Percentiles rank a stretch among this genome's conserved stretches.
Evolutionary conservation across 495 filamentous ascomycete species (phyloP).

Genomic region (Xeromyces bisporus): DNA sequence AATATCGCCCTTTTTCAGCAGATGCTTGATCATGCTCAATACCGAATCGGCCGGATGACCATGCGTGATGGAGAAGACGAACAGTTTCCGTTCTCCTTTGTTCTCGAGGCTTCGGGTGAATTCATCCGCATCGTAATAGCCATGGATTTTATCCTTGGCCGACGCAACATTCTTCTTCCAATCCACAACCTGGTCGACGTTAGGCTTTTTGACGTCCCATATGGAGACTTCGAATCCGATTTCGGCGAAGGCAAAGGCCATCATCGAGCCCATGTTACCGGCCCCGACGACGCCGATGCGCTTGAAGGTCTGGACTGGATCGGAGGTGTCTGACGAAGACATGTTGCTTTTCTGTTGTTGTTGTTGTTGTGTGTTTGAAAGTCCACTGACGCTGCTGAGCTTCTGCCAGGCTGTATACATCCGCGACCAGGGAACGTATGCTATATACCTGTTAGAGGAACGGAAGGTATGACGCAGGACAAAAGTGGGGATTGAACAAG

Average conservation of each 20-base stretch:
- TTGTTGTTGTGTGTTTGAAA: no score
- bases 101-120: slow-evolving; percentile 24
- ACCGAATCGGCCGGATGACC: slow-evolving; percentile 51
- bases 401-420: no score
- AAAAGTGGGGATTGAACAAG: no score
- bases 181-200: slow-evolving; percentile 25
- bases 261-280: slow-evolving; percentile 49
- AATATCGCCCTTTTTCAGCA: slow-evolving; percentile 45
- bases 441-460: no score
- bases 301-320: slow-evolving; percentile 15
- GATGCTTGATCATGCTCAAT: slow-evolving; percentile 37
- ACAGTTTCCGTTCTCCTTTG: slow-evolving; percentile 23
- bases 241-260: slow-evolving; percentile 50
- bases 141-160: slow-evolving; percentile 17
- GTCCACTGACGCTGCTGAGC: no score
- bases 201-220: slow-evolving; percentile 35
- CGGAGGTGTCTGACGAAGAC: slow-evolving; percentile 5
- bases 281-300: slow-evolving; percentile 46
- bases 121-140: slow-evolving; percentile 21
- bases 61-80: slow-evolving; percentile 55
- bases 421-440: no score
- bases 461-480: no score
- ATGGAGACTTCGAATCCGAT: slow-evolving; percentile 42
- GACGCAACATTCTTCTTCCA: slow-evolving; percentile 8
- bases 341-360: slow-evolving; percentile 5